Base-by-base conservation (phyloP, 306 rosid genomes). In the Cajanus cajan region DNA sequence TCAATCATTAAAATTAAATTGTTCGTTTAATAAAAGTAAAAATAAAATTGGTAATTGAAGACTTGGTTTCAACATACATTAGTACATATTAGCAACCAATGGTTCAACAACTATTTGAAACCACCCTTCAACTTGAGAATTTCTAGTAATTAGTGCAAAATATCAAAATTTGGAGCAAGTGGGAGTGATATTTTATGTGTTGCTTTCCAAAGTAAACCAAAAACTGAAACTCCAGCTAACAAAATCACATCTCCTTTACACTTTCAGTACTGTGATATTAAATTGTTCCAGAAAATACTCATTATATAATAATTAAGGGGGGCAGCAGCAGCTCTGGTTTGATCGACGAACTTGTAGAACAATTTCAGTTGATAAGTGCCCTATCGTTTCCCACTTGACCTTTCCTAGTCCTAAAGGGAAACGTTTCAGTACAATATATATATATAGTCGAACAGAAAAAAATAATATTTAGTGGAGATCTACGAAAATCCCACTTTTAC, bases 381-480 rank as follows among this genome's bases (percentile, higher is more conserved):
- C 37, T 59, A 22, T 50, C 50, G 65, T 57, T 39, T 50, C 39
- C 66, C 39, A 36, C 82, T 63, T 85, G 79, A 50, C 67, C 84
- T 78, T 85, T 88, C 86, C 82, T 50, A 22, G 48, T 21, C 36
- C 78, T 73, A 64, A 85, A 85, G 75, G 87, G 80, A 45, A 84
- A 77, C 58, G 16, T 41, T 72, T 22, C 43, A 68, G 24, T 55
- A 58, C 64, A 52, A 22, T 77, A n/a, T n/a, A n/a, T n/a, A n/a
- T n/a, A n/a, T n/a, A n/a, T n/a, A 39, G 3, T 70, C 68, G 39
- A 77, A 80, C 4, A 31, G 16, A 71, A 81, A 22, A 6, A 50
- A 48, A 37, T 16, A 7, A 10, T 6, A 19, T 14, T 82, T 15
- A 82, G 91, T 87, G 93, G 91, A 84, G 7, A 82, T 86, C 90